Conservation (phyloP, 129 eudicot species). For the Sambucus nigra region DNA sequence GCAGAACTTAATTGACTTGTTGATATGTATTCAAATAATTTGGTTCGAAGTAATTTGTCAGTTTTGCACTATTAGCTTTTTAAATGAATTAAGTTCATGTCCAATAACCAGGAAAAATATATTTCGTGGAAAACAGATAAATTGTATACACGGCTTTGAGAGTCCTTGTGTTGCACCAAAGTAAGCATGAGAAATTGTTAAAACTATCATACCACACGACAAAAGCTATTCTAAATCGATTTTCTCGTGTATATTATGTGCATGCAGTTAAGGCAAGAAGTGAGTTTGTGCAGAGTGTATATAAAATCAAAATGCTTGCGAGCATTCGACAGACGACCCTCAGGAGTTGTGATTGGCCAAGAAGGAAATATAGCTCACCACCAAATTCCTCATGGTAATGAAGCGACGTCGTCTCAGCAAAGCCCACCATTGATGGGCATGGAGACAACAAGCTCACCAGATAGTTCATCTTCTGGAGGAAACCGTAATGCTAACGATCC, state of each 20-base stretch:
- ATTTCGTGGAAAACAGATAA: too few relatives aligned
- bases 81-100: too few relatives aligned
- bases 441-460: constrained; percentile 9
- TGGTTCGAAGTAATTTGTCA: too few relatives aligned
- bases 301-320: constrained; percentile 34
- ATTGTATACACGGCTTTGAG: too few relatives aligned
- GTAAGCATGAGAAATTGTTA: too few relatives aligned
- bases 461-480: constrained; percentile 17
- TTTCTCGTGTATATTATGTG: not conserved
- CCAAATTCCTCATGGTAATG: constrained; percentile 7
- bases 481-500: constrained; percentile 14
- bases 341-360: constrained; percentile 9
- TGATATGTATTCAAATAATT: too few relatives aligned
- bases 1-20: too few relatives aligned
- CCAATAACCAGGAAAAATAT: too few relatives aligned
- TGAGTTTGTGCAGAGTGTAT: constrained; percentile 61
- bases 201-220: too few relatives aligned
- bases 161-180: too few relatives aligned
- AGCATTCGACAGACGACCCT: constrained; percentile 54
- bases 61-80: too few relatives aligned
- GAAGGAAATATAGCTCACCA: constrained; percentile 9
- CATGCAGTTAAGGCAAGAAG: constrained; percentile 40
- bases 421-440: not conserved
- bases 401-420: constrained; percentile 11
- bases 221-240: too few relatives aligned